Evolutionary conservation across 768 basidiomycete genomes (phyloP), one percentile per base, ranked within the genome.

Genomic region (Amanita molliuscula): DNA sequence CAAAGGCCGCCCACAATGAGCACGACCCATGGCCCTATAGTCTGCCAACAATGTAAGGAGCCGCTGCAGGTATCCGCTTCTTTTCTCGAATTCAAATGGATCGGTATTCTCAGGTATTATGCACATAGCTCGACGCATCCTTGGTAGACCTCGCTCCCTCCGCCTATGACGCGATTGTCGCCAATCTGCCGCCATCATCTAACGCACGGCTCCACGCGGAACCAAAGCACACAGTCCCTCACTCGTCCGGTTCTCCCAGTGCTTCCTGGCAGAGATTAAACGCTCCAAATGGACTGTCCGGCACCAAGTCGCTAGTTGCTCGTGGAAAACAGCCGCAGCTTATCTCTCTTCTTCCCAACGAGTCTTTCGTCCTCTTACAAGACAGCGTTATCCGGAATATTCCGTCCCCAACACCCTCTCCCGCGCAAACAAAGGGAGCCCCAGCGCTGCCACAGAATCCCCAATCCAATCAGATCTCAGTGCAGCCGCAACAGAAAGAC

Each of bases 1-100:
- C 44, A 52, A 46, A 42, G 48, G 16, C 33, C 31, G 50, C 23
- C 54, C 46, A 37, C 43, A 31, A 31, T 20, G 44, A 65, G 53
- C 52, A 77, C 75, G 74, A 76, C 68, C 54, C 65, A 65, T 50
- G 69, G 67, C 41, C 64, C 60, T 37, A 60, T 71, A 29, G 74
- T 85, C 44, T 92, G 89, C 59, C 88, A 91, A 61, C 89, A 92
- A 67, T 92, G 89, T 73, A 91, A 90, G 67, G 87, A 94, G 60
- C 89, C 88, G 5, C 68, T 96, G 29, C 84, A 91, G 77, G 86
- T 86, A 63, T 52, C 55, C 34, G 41, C 7, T 16, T 40, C 3
- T 37, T 31, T 48, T 33, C 44, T 45, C 28, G 57, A 46, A 42
- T 50, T 23, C 52, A 54, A 40, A 53, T 10, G 40, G 11, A 44